Conservation (phyloP, 495 filamentous ascomycete genomes). For the Trichoderma gamsii region DNA sequence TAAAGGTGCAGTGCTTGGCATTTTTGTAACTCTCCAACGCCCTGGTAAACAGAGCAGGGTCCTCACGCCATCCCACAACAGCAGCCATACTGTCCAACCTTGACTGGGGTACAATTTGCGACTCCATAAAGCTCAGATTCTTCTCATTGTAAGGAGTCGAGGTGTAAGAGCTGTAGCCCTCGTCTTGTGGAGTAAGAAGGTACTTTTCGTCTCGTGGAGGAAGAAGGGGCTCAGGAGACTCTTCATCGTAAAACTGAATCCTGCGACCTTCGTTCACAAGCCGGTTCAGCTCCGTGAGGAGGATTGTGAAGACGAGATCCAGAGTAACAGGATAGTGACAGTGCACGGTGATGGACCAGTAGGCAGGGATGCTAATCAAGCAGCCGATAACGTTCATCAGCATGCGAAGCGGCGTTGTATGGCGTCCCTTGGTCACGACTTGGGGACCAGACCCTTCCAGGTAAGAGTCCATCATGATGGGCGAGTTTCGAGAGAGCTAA, state of each 20-base stretch:
- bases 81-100: not conserved
- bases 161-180: not conserved
- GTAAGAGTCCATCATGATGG: not conserved
- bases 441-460: not conserved
- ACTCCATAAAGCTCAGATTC: not conserved
- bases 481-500: not conserved
- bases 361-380: not conserved
- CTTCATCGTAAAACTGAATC: slow-evolving; percentile 2
- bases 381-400: not conserved
- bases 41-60: slow-evolving; percentile 2
- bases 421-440: not conserved
- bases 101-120: not conserved
- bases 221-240: not conserved
- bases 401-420: not conserved
- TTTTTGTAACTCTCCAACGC: slow-evolving; percentile 5
- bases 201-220: not conserved
- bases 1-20: not conserved
- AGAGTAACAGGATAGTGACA: not conserved
- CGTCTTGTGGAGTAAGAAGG: not conserved
- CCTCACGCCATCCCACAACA: slow-evolving; percentile 7
- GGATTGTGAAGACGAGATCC: not conserved
- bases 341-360: not conserved
- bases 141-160: not conserved
- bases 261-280: slow-evolving; percentile 1
- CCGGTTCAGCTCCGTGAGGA: not conserved